A percentile compares a stretch with the other conserved stretches of the same genome.
Evolutionary conservation across 495 filamentous ascomycete species (phyloP).

Genomic region (Paragyromitra xinjiangensis): DNA sequence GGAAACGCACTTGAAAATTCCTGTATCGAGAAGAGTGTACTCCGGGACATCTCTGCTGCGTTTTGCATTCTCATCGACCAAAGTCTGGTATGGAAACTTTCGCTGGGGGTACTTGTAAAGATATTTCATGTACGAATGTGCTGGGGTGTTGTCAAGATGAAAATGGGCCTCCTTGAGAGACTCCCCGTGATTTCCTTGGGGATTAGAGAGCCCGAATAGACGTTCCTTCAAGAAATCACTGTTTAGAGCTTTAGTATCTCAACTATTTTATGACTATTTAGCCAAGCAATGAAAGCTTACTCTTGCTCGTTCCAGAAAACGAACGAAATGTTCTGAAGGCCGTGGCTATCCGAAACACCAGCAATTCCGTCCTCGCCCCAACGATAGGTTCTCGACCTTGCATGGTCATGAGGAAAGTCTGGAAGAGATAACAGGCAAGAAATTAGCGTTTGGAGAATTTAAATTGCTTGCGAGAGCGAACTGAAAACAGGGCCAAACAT

Average conservation of each 20-base stretch:
- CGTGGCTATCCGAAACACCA: slow-evolving; percentile 91
- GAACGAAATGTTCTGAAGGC: slow-evolving; percentile 89
- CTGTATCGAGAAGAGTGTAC: slow-evolving; percentile 91
- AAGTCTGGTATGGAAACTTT: slow-evolving; percentile 88
- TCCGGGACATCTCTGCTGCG: slow-evolving; percentile 79
- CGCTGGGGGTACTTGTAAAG: slow-evolving; percentile 96
- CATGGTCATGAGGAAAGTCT: slow-evolving; percentile 95
- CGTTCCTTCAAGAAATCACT: slow-evolving; percentile 94
- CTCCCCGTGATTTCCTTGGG: slow-evolving; percentile 95
- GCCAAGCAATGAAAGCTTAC: slow-evolving; percentile 63
- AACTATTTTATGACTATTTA: neutral
- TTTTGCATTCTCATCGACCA: slow-evolving; percentile 81
- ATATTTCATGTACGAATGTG: slow-evolving; percentile 97
- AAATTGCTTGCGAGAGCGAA: neutral
- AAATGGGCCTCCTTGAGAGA: slow-evolving; percentile 96
- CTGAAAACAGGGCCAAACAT: slow-evolving; percentile 60
- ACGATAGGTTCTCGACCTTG: slow-evolving; percentile 83
- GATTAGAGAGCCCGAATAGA: slow-evolving; percentile 92
- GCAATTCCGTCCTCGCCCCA: slow-evolving; percentile 99
- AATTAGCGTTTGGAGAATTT: neutral
- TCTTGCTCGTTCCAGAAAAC: slow-evolving; percentile 98
- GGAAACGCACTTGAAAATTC: slow-evolving; percentile 71
- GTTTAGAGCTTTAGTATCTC: slow-evolving; percentile 9
- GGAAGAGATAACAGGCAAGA: neutral
- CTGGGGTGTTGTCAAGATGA: slow-evolving; percentile 91